A percentile compares a stretch with the other conserved stretches of the same genome.
These are phyloP conservation scores for Penicillium diatomitis DNA, from an alignment of 495 filamentous ascomycete genomes.

Conservation along the genomic window DNA sequence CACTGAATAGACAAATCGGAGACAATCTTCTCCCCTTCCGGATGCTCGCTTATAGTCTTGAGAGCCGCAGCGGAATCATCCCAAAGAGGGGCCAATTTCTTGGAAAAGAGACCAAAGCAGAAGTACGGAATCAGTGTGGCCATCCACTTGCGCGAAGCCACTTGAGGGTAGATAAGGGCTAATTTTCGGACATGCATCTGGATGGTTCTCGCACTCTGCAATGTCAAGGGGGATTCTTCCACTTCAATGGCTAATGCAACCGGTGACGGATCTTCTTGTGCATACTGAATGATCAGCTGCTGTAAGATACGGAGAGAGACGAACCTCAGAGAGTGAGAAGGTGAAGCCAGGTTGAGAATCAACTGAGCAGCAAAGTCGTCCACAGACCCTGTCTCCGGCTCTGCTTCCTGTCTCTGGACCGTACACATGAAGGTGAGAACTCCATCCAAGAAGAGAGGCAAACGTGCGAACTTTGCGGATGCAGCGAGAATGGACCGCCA, in stretches of 20 bases:
- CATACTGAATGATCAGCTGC: constrained; percentile 24
- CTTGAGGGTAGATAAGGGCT: constrained; percentile 46
- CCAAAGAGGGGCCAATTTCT: constrained; percentile 74
- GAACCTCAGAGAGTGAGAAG: constrained; percentile 61
- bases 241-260: constrained; percentile 51
- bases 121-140: constrained; percentile 65
- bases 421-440: constrained; percentile 49
- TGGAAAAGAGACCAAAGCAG: constrained; percentile 81
- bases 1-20: constrained; percentile 68
- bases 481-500: constrained; percentile 50
- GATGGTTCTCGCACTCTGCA: constrained; percentile 64
- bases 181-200: constrained; percentile 82
- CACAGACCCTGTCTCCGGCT: constrained; percentile 33
- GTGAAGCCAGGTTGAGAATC: constrained; percentile 59
- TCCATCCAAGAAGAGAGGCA: constrained; percentile 59
- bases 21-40: constrained; percentile 62
- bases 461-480: constrained; percentile 50
- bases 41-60: constrained; percentile 61
- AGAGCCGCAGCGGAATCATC: constrained; percentile 70
- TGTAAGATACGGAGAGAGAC: constrained; percentile 60
- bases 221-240: constrained; percentile 65
- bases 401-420: constrained; percentile 27
- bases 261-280: constrained; percentile 30
- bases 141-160: constrained; percentile 52
- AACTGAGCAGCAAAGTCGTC: constrained; percentile 52